These are phyloP conservation scores for Suhomyces canberraensis DNA, from an alignment of 805 yeast species.

Conservation along the genomic window DNA sequence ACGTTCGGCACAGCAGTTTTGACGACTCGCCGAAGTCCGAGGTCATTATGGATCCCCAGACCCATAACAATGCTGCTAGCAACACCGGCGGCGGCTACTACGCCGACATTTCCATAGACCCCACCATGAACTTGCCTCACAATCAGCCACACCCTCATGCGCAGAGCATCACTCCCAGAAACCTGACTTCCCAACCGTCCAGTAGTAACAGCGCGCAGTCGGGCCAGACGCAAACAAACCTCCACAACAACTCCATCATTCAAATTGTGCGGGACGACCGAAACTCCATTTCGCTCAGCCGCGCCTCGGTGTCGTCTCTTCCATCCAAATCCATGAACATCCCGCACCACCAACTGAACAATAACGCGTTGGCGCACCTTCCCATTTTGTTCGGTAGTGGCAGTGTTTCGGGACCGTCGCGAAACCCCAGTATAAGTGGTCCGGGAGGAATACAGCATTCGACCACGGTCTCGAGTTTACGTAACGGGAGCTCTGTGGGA, in stretches of 20 bases:
- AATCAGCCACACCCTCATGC: slow-evolving; percentile 35
- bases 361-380: slow-evolving; percentile 39
- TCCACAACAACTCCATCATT: slow-evolving; percentile 39
- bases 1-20: slow-evolving; percentile 14
- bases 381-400: slow-evolving; percentile 43
- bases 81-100: slow-evolving; percentile 41
- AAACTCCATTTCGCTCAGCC: slow-evolving; percentile 26
- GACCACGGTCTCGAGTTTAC: slow-evolving; percentile 33
- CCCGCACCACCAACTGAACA: slow-evolving; percentile 43
- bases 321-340: slow-evolving; percentile 46
- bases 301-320: slow-evolving; percentile 40
- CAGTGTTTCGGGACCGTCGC: slow-evolving; percentile 40
- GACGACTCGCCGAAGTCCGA: slow-evolving; percentile 30
- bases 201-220: neutral
- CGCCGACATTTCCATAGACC: slow-evolving; percentile 42
- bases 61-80: slow-evolving; percentile 24
- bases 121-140: slow-evolving; percentile 45
- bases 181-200: slow-evolving; percentile 20
- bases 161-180: slow-evolving; percentile 24
- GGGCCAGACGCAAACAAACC: slow-evolving; percentile 1
- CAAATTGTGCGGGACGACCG: slow-evolving; percentile 42
- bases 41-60: slow-evolving; percentile 29
- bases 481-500: slow-evolving; percentile 39
- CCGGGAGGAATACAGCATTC: slow-evolving; percentile 35
- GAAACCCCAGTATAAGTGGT: slow-evolving; percentile 36